phyloP scores from a whole-genome alignment of 108 stramenopile species.

The Asterionellopsis glacialis region DNA sequence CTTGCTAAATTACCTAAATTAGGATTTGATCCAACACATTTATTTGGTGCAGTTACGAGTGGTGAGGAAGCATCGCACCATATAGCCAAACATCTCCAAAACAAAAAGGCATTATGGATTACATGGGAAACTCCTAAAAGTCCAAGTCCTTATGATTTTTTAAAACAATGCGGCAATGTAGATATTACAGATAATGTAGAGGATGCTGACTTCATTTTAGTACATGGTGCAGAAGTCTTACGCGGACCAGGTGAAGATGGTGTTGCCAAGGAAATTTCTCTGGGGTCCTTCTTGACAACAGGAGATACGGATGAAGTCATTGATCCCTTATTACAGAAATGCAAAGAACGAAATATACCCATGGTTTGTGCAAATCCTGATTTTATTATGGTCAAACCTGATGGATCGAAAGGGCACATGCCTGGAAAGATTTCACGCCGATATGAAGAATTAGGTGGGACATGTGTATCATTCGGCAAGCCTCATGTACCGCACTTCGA shows the following conservation, averaged over 20 bases:
- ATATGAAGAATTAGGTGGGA: conserved; percentile 55
- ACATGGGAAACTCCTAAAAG: conserved; percentile 54
- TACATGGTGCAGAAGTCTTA: conserved; percentile 63
- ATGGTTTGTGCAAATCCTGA: conserved; percentile 84
- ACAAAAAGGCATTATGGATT: conserved; percentile 54
- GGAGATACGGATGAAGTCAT: conserved; percentile 25
- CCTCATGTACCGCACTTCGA: conserved; percentile 62
- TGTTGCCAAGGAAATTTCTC: conserved; percentile 13
- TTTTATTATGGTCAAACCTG: conserved; percentile 45
- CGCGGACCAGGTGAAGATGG: conserved; percentile 17
- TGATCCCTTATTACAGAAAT: conserved; percentile 38
- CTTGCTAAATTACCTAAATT: conserved; percentile 50
- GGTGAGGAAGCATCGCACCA: conserved; percentile 61
- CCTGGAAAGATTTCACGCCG: conserved; percentile 65
- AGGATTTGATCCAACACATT: conserved; percentile 61
- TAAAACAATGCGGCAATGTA: conserved; percentile 53
- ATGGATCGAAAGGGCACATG: conserved; percentile 58
- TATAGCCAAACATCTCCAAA: conserved; percentile 12
- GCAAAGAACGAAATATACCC: conserved; percentile 43
- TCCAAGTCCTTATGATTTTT: conserved; percentile 40
- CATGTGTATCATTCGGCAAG: conserved; percentile 63
- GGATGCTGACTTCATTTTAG: conserved; percentile 70
- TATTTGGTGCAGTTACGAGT: conserved; percentile 76
- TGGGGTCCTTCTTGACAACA: conserved; percentile 9
- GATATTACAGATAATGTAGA: conserved; percentile 34